Percentiles rank a stretch among this genome's conserved stretches.
These are phyloP conservation scores for Jackrogersella minutella DNA, from an alignment of 495 filamentous ascomycete genomes.

Conservation along the genomic window DNA sequence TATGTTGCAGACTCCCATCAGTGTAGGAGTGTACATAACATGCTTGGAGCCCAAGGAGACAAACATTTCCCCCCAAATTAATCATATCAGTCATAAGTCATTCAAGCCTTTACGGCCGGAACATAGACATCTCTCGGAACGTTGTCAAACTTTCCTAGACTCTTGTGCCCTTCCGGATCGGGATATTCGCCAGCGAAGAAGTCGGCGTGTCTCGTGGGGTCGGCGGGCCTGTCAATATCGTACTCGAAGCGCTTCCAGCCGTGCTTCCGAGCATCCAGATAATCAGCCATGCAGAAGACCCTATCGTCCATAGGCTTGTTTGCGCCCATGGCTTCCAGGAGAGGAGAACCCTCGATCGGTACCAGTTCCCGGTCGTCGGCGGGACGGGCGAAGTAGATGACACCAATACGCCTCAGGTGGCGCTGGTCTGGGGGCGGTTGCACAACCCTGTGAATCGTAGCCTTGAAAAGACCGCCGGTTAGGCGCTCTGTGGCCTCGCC, in stretches of 20 bases:
- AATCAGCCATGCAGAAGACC: conserved; percentile 1
- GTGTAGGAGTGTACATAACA: too few relatives aligned
- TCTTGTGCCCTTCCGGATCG: not conserved
- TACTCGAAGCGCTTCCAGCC: not conserved
- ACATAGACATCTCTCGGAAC: conserved; percentile 1
- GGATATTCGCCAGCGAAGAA: not conserved
- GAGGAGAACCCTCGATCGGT: conserved; percentile 52
- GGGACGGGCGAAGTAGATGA: conserved; percentile 56
- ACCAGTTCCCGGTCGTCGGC: conserved; percentile 51
- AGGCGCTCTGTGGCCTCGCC: too few relatives aligned
- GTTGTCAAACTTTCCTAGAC: conserved; percentile 1
- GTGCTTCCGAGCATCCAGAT: not conserved
- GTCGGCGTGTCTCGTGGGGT: not conserved
- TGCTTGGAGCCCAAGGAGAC: too few relatives aligned
- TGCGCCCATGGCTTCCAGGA: conserved; percentile 45
- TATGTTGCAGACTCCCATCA: too few relatives aligned
- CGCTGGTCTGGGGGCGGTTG: conserved; percentile 58
- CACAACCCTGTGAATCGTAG: conserved; percentile 59
- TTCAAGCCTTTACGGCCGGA: not conserved
- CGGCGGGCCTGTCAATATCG: not conserved
- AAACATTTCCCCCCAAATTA: too few relatives aligned
- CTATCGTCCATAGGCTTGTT: not conserved
- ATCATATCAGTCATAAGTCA: too few relatives aligned
- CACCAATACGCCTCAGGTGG: conserved; percentile 56
- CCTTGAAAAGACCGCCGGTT: too few relatives aligned